Conservation (phyloP, 768 basidiomycete genomes). For the Leccinum broughii region DNA sequence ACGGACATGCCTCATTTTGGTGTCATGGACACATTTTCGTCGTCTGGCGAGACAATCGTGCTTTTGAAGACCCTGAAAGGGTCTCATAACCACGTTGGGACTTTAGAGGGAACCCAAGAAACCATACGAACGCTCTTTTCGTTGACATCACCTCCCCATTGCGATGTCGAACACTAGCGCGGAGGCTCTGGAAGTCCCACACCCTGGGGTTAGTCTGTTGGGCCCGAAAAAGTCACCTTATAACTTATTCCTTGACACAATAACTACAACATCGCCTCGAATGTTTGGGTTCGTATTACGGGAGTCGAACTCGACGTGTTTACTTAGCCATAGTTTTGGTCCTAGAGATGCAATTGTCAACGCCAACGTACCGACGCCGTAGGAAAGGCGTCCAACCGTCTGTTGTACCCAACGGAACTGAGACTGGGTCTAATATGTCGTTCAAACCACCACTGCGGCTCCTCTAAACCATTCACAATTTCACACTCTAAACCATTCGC, state of each 20-base stretch:
- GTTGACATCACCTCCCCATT: constrained; percentile 1
- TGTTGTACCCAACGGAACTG: no score
- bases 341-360: neutral
- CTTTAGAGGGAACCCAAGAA: constrained; percentile 71
- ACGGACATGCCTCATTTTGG: constrained; percentile 51
- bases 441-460: no score
- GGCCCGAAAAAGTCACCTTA: neutral
- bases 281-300: neutral
- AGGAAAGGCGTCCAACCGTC: neutral
- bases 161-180: neutral
- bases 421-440: no score
- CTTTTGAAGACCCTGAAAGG: constrained; percentile 60
- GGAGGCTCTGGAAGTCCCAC: neutral
- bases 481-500: no score
- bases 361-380: neutral
- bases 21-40: constrained; percentile 52
- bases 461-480: neutral
- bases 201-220: neutral
- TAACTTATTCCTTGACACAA: neutral
- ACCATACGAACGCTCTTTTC: constrained; percentile 39
- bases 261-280: no score
- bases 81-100: constrained; percentile 56
- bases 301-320: neutral
- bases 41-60: constrained; percentile 47
- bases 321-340: neutral